Evolutionary conservation across 2,329 filamentous ascomycete genomes (phyloP), one percentile per base, ranked within the genome.

Genomic region (Colletotrichum tropicicola): DNA sequence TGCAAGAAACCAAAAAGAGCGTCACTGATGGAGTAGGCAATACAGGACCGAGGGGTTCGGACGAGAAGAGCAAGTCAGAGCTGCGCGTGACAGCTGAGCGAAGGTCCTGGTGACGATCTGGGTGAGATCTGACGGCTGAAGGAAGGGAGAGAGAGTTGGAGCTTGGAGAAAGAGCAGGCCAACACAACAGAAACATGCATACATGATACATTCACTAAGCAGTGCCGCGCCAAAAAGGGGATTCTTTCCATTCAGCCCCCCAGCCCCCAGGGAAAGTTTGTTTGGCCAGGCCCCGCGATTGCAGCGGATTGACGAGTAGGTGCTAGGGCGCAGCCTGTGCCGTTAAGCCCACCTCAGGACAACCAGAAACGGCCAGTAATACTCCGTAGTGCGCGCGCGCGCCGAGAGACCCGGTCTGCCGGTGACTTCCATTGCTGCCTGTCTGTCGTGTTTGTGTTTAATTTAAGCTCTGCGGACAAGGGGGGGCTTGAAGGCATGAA

Each of bases 261-360:
- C 32, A 35, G 13, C 32, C 32, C n/a, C 12, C 35, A 23, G 4
- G 19, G 54, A 55, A 55, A 55, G 52, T 55, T 25, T 45, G 52
- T 55, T 35, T 35, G 52, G 28, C 39, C n/a, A 9, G 54, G 54
- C 47, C 51, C 59, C 37, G 47, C 37, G 54, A 59, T 63, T 55
- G 59, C 54, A 51, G 27, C 54, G 59, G 48, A 59, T 59, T 45
- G 39, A 52, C 30, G 30, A 51, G 35, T 6, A 28, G 53, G 59
- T 52, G 53, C 53, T 45, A 56, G 59, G 59, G 21, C 53, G 15
- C 25, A 28, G 59, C 37, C 54, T 63, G 47, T 52, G 44, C 45
- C 28, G 56, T 35, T n/a, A 27, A n/a, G n/a, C n/a, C n/a, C n/a
- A 13, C 23, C 30, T 35, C 49, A 49, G 44, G 21, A 47, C 44